Conservation (phyloP, 2,329 filamentous ascomycete genomes). For the Fusarium sp. region DNA sequence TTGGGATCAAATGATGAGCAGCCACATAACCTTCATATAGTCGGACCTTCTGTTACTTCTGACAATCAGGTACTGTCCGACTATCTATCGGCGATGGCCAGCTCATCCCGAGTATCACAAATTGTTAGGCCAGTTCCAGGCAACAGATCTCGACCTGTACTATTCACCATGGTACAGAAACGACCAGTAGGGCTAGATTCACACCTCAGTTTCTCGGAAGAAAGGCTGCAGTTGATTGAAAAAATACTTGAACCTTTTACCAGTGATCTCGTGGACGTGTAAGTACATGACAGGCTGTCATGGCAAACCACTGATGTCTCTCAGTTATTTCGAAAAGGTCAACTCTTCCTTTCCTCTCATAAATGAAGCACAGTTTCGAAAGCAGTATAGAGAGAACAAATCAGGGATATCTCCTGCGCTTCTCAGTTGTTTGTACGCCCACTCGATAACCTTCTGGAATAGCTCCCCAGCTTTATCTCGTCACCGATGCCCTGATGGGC, state of each 20-base stretch:
- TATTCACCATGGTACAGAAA: slow-evolving; percentile 63
- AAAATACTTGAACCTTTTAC: slow-evolving; percentile 69
- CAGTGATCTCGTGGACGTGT: slow-evolving; percentile 64
- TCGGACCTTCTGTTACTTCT: slow-evolving; percentile 70
- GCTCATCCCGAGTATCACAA: slow-evolving; percentile 48
- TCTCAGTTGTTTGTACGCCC: slow-evolving; percentile 69
- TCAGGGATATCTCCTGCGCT: slow-evolving; percentile 68
- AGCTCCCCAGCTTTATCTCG: slow-evolving; percentile 59
- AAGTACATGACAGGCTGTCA: slow-evolving; percentile 26
- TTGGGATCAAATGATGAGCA: slow-evolving; percentile 54
- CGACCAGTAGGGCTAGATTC: slow-evolving; percentile 59
- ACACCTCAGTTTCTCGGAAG: slow-evolving; percentile 56
- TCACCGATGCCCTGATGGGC: slow-evolving; percentile 67
- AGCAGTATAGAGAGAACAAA: slow-evolving; percentile 60
- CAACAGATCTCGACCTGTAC: slow-evolving; percentile 55
- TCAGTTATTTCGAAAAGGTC: slow-evolving; percentile 54
- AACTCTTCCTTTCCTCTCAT: slow-evolving; percentile 73
- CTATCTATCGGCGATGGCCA: slow-evolving; percentile 60
- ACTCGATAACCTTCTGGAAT: slow-evolving; percentile 70
- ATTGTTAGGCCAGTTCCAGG: slow-evolving; percentile 52
- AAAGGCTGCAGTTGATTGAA: slow-evolving; percentile 68
- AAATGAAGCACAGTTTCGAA: slow-evolving; percentile 66
- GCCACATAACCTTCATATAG: slow-evolving; percentile 64
- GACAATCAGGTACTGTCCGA: slow-evolving; percentile 73
- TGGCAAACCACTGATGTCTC: slow-evolving; percentile 11